Evolutionary conservation across 73 alveolate species (phyloP), one percentile per base, ranked within the genome.

Genomic region (Tetrahymena elliotti): DNA sequence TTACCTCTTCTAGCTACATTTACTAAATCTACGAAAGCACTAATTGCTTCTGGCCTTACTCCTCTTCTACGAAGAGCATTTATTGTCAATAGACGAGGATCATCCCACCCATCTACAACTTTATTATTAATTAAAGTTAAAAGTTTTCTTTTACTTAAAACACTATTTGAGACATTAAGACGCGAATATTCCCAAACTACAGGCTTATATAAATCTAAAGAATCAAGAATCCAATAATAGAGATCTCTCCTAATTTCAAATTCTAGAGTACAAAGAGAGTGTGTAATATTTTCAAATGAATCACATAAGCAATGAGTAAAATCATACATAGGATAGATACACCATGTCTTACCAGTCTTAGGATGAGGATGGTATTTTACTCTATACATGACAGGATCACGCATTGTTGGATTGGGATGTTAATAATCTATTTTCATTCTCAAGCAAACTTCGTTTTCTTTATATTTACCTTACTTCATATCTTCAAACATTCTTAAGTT

Each of bases 361-460:
- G 99, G 99, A 94, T 99, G 99, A 8, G 99, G 98, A 1, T 96
- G 97, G 95, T 98, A 98, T 94, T 98, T 97, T 20, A 99, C 98
- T 95, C 99, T 96, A 96, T 99, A 99, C 53, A 99, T 99, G 34
- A 98, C 99, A 13, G 99, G 99, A 94, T 99, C 99, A 92, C 99
- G 95, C 99, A 99, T 98, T 88, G 99, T 96, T 41, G 99, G 99
- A 92, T 99, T 99, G 35, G 94, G 94, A 95, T 98, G 99, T 52
- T 97, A 94, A 99, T 98, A 98, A 94, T 99, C 99, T 13, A 98
- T 98, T 96, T 99, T 99, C 98, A 99, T 93, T 96, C 99, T 97
- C 37, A 99, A 94, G 94, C 99, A 98, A 93, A 99, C 97, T 96
- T 99, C 99, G 84, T 98, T 98, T 96, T 98, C 99, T 92, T 97